Base-by-base conservation (phyloP, 2,329 filamentous ascomycete genomes). In the Biscogniauxia sp. region DNA sequence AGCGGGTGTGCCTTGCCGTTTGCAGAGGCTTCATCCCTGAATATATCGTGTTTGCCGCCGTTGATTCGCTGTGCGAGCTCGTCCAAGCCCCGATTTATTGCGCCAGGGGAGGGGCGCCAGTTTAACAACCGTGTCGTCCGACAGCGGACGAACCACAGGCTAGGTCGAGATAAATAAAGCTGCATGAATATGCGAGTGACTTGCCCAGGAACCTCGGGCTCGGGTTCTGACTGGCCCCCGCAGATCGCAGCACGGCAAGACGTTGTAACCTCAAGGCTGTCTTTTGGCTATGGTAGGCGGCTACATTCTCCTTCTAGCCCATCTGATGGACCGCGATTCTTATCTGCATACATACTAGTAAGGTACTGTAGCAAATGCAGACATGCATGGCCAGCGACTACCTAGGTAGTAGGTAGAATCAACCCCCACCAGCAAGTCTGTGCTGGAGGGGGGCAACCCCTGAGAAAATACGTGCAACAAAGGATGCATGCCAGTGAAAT, bases 1-100 rank as follows among this genome's bases (percentile, higher is more conserved):
- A 60, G 64, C 64, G 66, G 67, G 66, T 71, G 64, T 69, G 69
- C 67, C 70, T 71, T 70, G 66, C 67, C 64, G 55, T 61, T 66
- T 69, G 59, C 32, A 67, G 64, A 61, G 61, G 28, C 61, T 59
- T 58, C n/a, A 57, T 55, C 51, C 61, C 58, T 59, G 59, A 23
- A 52, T 50, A 25, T 45, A 25, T 8, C 53, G 41, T 19, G 20
- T 56, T 20, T 57, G 23, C 20, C 45, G 53, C n/a, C 37, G 26
- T 28, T 66, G 64, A 68, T 68, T 68, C 58, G 66, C 59, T 58
- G 54, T 15, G n/a, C 15, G 15, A 17, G 1, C 13, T 45, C 11
- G 37, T 45, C 37, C 37, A 17, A 45, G 37, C 37, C 37, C 37
- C 37, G 17, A 45, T n/a, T 45, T 45, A 45, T 45, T 45, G 37